Evolutionary conservation across 805 yeast genomes (phyloP).

Genomic region (Priceomyces castillae): DNA sequence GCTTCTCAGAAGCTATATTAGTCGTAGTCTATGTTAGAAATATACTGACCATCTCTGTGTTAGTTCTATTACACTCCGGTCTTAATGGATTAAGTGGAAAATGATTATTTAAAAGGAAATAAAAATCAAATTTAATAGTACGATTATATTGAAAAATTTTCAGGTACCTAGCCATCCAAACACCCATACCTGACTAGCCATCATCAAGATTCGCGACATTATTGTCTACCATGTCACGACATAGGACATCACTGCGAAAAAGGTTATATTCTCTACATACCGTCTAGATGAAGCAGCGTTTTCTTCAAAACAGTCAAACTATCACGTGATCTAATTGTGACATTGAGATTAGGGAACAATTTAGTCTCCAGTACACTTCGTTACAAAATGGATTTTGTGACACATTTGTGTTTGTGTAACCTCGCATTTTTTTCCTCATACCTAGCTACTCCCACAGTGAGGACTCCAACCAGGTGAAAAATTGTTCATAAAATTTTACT

Average conservation of each 20-base stretch:
- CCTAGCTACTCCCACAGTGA: background rate
- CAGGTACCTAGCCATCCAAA: background rate
- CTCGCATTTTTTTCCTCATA: background rate
- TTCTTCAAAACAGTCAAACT: slow-evolving; percentile 1
- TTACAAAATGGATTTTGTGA: background rate
- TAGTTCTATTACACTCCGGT: slow-evolving; percentile 88
- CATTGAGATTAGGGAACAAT: background rate
- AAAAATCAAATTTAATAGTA: background rate
- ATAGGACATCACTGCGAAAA: no score
- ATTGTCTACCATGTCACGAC: no score
- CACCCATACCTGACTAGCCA: background rate
- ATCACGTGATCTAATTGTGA: slow-evolving; percentile 1
- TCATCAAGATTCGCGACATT: no score
- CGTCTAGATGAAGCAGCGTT: no score
- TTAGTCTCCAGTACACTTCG: background rate
- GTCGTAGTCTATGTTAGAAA: slow-evolving; percentile 3
- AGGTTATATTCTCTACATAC: no score
- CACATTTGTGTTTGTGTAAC: background rate
- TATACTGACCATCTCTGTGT: slow-evolving; percentile 98
- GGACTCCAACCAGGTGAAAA: slow-evolving; percentile 2
- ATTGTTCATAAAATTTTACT: slow-evolving; percentile 5
- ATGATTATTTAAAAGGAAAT: background rate
- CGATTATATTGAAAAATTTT: background rate
- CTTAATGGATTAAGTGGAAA: slow-evolving; percentile 25
- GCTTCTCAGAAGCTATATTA: background rate